These are phyloP conservation scores for Aspergillus aculeatinus DNA, from an alignment of 2,329 filamentous ascomycete species.

Conservation along the genomic window DNA sequence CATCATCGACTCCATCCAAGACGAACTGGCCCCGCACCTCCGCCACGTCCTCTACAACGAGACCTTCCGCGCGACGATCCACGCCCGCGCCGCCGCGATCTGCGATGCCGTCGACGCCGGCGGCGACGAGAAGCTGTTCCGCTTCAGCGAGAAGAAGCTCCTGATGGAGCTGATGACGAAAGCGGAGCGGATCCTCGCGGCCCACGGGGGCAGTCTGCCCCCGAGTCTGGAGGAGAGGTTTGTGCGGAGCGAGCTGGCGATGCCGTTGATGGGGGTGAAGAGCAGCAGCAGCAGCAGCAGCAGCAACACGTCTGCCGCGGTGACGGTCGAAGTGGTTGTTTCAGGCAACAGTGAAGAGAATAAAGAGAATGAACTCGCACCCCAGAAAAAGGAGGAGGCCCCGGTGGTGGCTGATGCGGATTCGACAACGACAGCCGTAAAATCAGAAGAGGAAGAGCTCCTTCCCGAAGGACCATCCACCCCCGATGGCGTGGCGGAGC, in stretches of 20 bases:
- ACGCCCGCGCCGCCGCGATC: constrained; percentile 65
- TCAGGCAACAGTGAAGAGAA: constrained; percentile 7
- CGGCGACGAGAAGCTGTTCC: constrained; percentile 81
- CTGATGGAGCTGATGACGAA: constrained; percentile 66
- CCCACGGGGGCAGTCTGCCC: constrained; percentile 60
- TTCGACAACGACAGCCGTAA: no score
- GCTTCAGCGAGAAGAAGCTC: constrained; percentile 72
- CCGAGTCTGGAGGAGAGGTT: constrained; percentile 82
- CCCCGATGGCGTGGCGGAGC: constrained; percentile 39
- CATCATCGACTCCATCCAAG: constrained; percentile 45
- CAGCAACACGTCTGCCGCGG: constrained; percentile 44
- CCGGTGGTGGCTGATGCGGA: not conserved
- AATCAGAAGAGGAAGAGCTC: constrained; percentile 28
- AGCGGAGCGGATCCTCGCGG: constrained; percentile 63
- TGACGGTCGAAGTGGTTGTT: not conserved
- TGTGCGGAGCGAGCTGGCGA: constrained; percentile 71
- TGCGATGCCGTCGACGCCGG: constrained; percentile 83
- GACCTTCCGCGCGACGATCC: constrained; percentile 50
- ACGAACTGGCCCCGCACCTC: constrained; percentile 43
- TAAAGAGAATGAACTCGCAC: constrained; percentile 27
- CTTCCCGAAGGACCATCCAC: constrained; percentile 26
- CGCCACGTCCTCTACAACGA: constrained; percentile 42
- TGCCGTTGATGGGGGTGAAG: constrained; percentile 69
- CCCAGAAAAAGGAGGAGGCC: constrained; percentile 29
- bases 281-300: constrained; percentile 40